Conservation (phyloP, 75 land plant genomes). For the Pinus tabuliformis region DNA sequence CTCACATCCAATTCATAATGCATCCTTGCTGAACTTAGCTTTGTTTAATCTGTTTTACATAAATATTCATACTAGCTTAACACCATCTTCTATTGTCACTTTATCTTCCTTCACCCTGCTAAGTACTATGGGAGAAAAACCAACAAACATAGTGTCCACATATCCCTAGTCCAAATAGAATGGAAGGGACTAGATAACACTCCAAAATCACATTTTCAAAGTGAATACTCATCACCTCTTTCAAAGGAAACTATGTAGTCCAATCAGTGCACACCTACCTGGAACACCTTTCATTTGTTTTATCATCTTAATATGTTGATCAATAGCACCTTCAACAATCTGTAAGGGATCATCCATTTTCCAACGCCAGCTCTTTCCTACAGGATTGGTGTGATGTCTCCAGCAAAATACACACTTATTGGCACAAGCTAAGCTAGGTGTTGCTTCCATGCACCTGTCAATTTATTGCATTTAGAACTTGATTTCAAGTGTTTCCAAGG, state of each 20-base stretch:
- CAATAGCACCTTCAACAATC: conserved; percentile 83
- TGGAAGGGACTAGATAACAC: background rate
- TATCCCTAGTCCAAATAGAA: background rate
- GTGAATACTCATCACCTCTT: background rate
- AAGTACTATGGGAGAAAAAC: background rate
- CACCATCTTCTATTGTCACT: background rate
- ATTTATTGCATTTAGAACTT: background rate
- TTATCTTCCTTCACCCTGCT: background rate
- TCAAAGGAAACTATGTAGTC: background rate
- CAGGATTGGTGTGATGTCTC: conserved; percentile 99
- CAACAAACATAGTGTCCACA: background rate
- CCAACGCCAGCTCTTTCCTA: conserved; percentile 95
- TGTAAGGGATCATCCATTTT: conserved; percentile 93
- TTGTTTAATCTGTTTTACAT: background rate
- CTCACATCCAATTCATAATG: background rate
- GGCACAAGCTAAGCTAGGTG: conserved; percentile 96
- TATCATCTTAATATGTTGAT: conserved; percentile 90
- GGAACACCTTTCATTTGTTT: conserved; percentile 99
- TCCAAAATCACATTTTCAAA: background rate
- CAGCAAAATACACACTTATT: conserved; percentile 99
- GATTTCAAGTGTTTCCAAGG: background rate
- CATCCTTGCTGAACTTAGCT: background rate
- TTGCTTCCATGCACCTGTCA: conserved; percentile 96
- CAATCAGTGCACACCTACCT: conserved; percentile 35
- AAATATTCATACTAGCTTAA: background rate